Evolutionary conservation across 2,329 filamentous ascomycete genomes (phyloP), one percentile per base, ranked within the genome.

Genomic region (Pestalotiopsis sp.): DNA sequence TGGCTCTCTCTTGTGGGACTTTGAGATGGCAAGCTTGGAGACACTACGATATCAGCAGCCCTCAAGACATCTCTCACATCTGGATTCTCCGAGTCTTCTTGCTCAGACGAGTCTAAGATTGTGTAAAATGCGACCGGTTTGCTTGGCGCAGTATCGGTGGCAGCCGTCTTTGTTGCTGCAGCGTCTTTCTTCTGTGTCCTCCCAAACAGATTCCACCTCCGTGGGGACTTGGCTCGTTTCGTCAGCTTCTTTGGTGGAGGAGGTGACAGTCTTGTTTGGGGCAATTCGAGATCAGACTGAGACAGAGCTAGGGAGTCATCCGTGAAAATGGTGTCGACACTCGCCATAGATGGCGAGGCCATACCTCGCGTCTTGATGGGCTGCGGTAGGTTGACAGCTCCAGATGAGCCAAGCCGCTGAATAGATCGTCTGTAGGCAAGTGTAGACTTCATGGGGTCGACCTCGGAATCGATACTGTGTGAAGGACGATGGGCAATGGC

Each of bases 181-280:
- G 82, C 80, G 4, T 79, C 74, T 17, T 76, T 76, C 69, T 81
- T 82, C 68, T 66, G 36, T 72, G 74, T 65, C 3, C 88, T 83
- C 63, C 88, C 84, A 72, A 91, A 91, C 13, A 91, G 76, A 71
- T 90, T 91, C 89, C 89, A 91, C 72, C 86, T 90, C 7, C 86
- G 84, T 27, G 88, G 88, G 31, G 87, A 88, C 58, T 82, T 85
- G 1, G 84, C 76, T 66, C 83, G 82, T 76, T 89, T 90, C 25
- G 83, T 82, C 25, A 88, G 77, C 76, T 90, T 91, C 77, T 85
- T 90, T 0, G 86, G 80, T 38, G 74, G 76, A 23, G 75, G 71
- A 23, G 75, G 71, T 25, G 71, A 74, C 70, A 77, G 64, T 27
- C 76, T 72, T 12, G 76, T 68, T 6, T 76, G 75, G 3, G 79